Evolutionary conservation across 768 basidiomycete species (phyloP).

Genomic region (Kwoniella europaea): DNA sequence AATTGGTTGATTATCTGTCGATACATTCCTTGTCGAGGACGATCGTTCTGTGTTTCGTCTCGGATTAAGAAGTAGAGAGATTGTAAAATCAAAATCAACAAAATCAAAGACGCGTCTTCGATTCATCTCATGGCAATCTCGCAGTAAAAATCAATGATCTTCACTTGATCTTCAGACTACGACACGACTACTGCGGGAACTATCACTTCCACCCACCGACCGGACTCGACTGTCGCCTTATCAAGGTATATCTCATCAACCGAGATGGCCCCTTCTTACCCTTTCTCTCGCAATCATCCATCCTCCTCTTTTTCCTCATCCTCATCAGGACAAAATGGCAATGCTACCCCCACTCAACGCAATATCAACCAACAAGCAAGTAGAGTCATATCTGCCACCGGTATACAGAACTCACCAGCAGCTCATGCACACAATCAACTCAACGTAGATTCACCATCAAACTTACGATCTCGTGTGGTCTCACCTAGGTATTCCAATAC

Average conservation of each 20-base stretch:
- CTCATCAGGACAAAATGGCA: slow-evolving; percentile 6
- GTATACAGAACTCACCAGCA: slow-evolving; percentile 5
- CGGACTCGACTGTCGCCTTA: no score
- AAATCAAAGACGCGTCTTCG: slow-evolving; percentile 6
- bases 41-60: no score
- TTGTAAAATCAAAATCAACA: neutral
- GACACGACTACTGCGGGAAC: no score
- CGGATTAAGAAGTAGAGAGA: no score
- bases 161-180: no score
- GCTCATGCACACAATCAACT: slow-evolving; percentile 2
- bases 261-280: slow-evolving; percentile 22
- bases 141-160: no score
- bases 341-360: slow-evolving; percentile 19
- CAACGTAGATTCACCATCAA: slow-evolving; percentile 22
- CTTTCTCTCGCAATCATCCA: slow-evolving; percentile 17
- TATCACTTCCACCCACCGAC: no score
- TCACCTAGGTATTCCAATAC: slow-evolving; percentile 21
- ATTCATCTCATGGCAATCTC: neutral
- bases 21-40: no score
- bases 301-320: slow-evolving; percentile 19
- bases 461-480: slow-evolving; percentile 13
- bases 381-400: slow-evolving; percentile 21
- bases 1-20: no score
- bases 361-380: slow-evolving; percentile 9
- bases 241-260: neutral